A percentile compares a stretch with the other conserved stretches of the same genome.
Conservation (phyloP, 352 stramenopile genomes). For the Nothophytophthora sp. region DNA sequence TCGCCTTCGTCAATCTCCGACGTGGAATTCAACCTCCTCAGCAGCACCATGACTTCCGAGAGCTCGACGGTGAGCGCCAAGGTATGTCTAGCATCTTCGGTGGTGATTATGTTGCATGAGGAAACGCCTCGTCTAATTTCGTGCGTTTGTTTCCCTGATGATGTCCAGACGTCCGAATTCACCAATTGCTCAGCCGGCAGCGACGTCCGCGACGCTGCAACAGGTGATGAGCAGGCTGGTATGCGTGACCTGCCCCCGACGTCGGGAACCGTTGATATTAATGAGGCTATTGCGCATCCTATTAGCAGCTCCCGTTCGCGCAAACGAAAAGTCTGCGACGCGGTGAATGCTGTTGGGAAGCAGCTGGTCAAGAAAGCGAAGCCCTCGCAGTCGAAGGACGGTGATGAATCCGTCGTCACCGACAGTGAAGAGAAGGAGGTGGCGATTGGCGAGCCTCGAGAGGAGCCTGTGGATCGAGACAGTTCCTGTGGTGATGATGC, state of each 20-base stretch:
- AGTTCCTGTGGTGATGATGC: conserved; percentile 19
- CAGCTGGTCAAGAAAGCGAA: conserved; percentile 33
- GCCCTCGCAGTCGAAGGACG: conserved; percentile 15
- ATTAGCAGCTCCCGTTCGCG: conserved; percentile 59
- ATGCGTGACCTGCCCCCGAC: conserved; percentile 29
- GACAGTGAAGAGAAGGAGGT: conserved; percentile 34
- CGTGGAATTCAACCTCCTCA: conserved; percentile 33
- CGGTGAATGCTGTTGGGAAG: conserved; percentile 25
- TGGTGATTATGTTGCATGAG: neutral
- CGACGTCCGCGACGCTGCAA: conserved; percentile 4
- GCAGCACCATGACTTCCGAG: neutral
- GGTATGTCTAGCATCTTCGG: conserved; percentile 23
- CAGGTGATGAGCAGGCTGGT: conserved; percentile 51
- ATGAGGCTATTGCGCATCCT: conserved; percentile 68
- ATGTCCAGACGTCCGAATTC: conserved; percentile 6
- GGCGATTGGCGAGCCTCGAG: neutral
- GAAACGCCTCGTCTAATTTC: neutral
- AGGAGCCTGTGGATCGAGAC: conserved; percentile 1
- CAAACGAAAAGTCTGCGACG: conserved; percentile 59
- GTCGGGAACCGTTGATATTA: conserved; percentile 65
- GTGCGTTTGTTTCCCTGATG: conserved; percentile 1
- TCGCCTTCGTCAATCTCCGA: conserved; percentile 73
- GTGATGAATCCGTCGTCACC: conserved; percentile 44
- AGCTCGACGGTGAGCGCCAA: conserved; percentile 20
- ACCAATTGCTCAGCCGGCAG: neutral